These are phyloP conservation scores for Calonectria leucothoes DNA, from an alignment of 2,329 filamentous ascomycete species.

Conservation along the genomic window DNA sequence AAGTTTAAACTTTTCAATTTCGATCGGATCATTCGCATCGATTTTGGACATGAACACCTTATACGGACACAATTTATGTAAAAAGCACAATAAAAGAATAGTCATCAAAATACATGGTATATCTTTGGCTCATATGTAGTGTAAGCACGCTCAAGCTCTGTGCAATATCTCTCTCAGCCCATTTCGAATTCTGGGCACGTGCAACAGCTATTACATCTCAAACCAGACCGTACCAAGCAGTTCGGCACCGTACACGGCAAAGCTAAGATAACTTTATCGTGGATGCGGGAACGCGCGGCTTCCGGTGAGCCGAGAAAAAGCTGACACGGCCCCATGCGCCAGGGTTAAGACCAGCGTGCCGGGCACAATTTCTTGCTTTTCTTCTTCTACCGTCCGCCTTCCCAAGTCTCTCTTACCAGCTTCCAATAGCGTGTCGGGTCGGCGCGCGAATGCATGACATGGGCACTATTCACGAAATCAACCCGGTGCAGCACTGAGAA, in stretches of 20 bases:
- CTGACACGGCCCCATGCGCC: neutral
- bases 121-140: neutral
- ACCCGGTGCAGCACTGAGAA: neutral
- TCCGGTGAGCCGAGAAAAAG: neutral
- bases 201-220: neutral
- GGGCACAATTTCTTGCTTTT: too few relatives aligned
- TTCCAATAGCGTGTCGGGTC: constrained; percentile 2
- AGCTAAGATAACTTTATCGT: neutral
- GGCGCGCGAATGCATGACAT: constrained; percentile 1
- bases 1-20: neutral
- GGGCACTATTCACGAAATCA: neutral
- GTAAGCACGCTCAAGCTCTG: neutral
- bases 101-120: neutral
- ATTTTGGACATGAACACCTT: neutral
- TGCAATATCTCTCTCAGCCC: neutral
- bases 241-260: neutral
- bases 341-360: neutral
- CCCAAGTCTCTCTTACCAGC: constrained; percentile 3
- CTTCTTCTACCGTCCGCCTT: neutral
- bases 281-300: neutral
- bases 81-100: neutral
- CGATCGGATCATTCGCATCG: neutral
- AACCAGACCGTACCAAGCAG: neutral
- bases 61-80: too few relatives aligned
- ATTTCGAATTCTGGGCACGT: neutral